Conservation (phyloP, 306 rosid species). For the Senna tora region DNA sequence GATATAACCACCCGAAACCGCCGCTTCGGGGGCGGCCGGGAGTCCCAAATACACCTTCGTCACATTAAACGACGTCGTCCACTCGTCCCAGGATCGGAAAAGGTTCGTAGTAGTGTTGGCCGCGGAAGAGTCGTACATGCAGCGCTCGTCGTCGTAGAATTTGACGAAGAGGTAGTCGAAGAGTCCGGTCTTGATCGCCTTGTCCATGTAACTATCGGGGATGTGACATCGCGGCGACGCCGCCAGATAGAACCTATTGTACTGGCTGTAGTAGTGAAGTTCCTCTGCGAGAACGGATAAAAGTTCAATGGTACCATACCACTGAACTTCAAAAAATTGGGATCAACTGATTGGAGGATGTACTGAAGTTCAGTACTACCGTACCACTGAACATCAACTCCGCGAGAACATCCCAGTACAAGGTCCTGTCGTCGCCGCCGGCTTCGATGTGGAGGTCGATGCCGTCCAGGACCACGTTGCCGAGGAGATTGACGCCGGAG, state of each 20-base stretch:
- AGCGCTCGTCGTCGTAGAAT: no score
- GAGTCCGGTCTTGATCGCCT: no score
- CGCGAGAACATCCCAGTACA: slow-evolving; percentile 45
- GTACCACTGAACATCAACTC: no score
- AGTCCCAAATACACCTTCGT: slow-evolving; percentile 49
- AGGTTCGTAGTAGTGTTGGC: slow-evolving; percentile 36
- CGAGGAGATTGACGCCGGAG: slow-evolving; percentile 37
- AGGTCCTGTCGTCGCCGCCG: slow-evolving; percentile 5
- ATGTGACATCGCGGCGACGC: slow-evolving; percentile 56
- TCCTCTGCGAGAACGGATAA: slow-evolving; percentile 36
- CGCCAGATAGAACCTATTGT: slow-evolving; percentile 29
- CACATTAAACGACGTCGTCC: slow-evolving; percentile 37
- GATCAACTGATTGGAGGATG: no score
- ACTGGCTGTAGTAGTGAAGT: slow-evolving; percentile 18
- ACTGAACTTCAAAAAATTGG: no score
- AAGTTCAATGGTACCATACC: no score
- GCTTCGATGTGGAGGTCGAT: slow-evolving; percentile 53
- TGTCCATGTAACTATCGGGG: background rate
- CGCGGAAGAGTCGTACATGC: no score
- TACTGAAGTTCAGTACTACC: no score
- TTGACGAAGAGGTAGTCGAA: no score
- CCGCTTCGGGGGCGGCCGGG: slow-evolving; percentile 47
- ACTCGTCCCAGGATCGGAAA: slow-evolving; percentile 44
- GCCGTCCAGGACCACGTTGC: slow-evolving; percentile 47
- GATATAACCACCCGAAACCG: slow-evolving; percentile 49